Conservation (phyloP, 768 basidiomycete genomes). For the Mycena kentingensis region DNA sequence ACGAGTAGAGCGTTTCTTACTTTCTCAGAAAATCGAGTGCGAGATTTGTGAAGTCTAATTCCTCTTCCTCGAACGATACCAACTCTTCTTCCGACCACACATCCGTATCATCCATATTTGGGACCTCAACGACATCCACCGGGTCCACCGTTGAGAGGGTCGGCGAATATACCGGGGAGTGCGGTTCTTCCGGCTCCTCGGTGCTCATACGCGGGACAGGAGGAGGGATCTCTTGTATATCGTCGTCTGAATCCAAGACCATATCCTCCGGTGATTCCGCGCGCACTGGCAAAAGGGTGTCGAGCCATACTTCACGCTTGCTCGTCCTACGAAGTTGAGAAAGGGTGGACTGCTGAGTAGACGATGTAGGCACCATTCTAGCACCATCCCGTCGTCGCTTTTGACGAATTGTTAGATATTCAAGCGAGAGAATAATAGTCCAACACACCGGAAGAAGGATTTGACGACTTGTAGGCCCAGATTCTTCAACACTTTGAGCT, state of each 20-base stretch:
- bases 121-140: not conserved
- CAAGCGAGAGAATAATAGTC: not conserved
- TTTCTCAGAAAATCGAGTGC: slow-evolving; percentile 10
- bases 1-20: too few species aligned
- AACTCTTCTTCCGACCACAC: not conserved
- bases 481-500: slow-evolving; percentile 4
- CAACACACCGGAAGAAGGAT: slow-evolving; percentile 17
- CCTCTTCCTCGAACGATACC: slow-evolving; percentile 5
- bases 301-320: slow-evolving; percentile 15
- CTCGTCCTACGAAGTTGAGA: slow-evolving; percentile 4
- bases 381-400: slow-evolving; percentile 27
- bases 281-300: slow-evolving; percentile 14
- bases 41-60: slow-evolving; percentile 1
- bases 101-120: not conserved
- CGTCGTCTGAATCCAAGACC: slow-evolving; percentile 13
- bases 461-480: slow-evolving; percentile 16
- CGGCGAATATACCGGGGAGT: not conserved
- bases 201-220: not conserved
- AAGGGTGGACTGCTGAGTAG: not conserved
- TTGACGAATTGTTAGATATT: not conserved
- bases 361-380: slow-evolving; percentile 19
- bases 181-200: not conserved
- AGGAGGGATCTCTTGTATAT: not conserved
- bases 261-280: slow-evolving; percentile 11
- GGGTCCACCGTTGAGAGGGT: not conserved